These are phyloP conservation scores for Stellera chamaejasme DNA, from an alignment of 345 rosid genomes.

Conservation along the genomic window DNA sequence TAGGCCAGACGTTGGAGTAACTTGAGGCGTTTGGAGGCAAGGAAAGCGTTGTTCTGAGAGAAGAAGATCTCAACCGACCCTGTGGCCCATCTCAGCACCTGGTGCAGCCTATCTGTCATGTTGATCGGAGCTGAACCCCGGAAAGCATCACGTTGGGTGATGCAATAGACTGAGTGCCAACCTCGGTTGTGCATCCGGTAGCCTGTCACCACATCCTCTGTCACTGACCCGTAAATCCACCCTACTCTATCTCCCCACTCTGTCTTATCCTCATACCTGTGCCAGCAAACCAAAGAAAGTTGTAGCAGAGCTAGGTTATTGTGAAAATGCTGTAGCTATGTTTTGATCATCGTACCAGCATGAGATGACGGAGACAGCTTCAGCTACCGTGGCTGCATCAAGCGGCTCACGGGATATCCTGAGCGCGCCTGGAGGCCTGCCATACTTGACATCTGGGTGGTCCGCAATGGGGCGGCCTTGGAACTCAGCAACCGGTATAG, in stretches of 20 bases:
- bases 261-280: slow-evolving; percentile 82
- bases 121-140: slow-evolving; percentile 85
- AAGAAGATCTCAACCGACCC: slow-evolving; percentile 90
- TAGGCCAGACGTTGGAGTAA: slow-evolving; percentile 72
- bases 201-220: slow-evolving; percentile 92
- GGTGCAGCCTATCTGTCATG: slow-evolving; percentile 82
- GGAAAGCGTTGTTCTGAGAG: slow-evolving; percentile 74
- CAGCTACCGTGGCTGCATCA: slow-evolving; percentile 76
- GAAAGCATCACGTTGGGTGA: slow-evolving; percentile 73
- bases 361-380: slow-evolving; percentile 79
- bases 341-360: slow-evolving; percentile 42
- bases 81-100: slow-evolving; percentile 89
- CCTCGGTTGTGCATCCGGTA: slow-evolving; percentile 95
- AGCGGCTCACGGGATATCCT: slow-evolving; percentile 75
- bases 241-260: slow-evolving; percentile 94
- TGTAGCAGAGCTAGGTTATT: no score
- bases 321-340: no score
- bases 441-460: slow-evolving; percentile 70
- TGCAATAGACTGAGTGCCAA: slow-evolving; percentile 80
- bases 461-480: slow-evolving; percentile 83
- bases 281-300: no score
- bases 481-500: slow-evolving; percentile 70
- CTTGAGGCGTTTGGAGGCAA: slow-evolving; percentile 49
- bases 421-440: slow-evolving; percentile 74
- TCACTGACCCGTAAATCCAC: slow-evolving; percentile 88